Evolutionary conservation across 192 early-diverging fungal genomes (phyloP).

Genomic region (Gaertneriomyces sp.): DNA sequence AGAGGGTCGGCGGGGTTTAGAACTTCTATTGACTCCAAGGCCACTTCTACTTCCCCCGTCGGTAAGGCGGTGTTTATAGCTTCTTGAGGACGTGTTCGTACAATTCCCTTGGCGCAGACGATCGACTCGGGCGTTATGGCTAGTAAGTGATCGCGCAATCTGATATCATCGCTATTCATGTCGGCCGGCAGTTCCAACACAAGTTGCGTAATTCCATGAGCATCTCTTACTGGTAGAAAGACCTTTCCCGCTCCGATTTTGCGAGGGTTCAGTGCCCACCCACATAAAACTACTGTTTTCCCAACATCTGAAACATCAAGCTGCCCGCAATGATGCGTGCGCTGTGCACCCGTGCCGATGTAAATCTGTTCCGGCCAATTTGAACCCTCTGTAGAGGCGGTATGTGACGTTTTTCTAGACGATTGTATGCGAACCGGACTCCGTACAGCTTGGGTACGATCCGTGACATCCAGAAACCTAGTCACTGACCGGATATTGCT

Average conservation of each 20-base stretch:
- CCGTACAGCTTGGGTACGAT: too few relatives aligned
- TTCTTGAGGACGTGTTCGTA: conserved; percentile 49
- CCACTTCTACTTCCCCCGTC: conserved; percentile 72
- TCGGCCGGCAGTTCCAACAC: conserved; percentile 39
- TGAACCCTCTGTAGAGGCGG: too few relatives aligned
- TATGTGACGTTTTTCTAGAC: too few relatives aligned
- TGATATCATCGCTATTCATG: background rate
- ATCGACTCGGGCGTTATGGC: conserved; percentile 67
- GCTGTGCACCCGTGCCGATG: background rate
- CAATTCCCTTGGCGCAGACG: conserved; percentile 62
- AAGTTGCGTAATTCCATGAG: conserved; percentile 70
- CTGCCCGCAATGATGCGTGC: conserved; percentile 81
- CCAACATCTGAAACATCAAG: conserved; percentile 55
- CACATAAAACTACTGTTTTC: conserved; percentile 65
- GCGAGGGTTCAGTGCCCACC: conserved; percentile 63
- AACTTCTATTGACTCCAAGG: conserved; percentile 52
- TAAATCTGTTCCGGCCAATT: too few relatives aligned
- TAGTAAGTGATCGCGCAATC: conserved; percentile 42
- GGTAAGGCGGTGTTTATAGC: conserved; percentile 13
- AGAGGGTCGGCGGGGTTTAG: conserved; percentile 67
- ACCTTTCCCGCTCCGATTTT: conserved; percentile 66
- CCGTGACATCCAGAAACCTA: too few relatives aligned
- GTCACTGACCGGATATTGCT: too few relatives aligned
- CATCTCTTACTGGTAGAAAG: conserved; percentile 78
- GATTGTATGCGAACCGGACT: too few relatives aligned